Evolutionary conservation across 805 yeast species (phyloP).

Genomic region (Yamadazyma takamatsuzukensis): DNA sequence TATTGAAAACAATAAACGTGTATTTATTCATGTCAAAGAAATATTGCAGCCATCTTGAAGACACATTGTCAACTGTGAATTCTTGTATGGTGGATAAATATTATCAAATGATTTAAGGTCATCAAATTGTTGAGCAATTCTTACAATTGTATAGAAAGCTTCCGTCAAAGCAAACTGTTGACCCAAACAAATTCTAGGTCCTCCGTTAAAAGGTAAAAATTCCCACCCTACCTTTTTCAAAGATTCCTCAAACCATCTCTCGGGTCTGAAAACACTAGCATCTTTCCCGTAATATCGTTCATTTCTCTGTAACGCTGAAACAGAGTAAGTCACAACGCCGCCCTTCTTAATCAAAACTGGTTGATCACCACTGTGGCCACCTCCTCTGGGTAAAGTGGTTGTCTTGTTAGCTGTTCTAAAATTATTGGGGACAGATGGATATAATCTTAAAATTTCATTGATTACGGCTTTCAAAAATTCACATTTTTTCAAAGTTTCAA

Average conservation of each 20-base stretch:
- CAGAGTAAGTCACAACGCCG: conserved; percentile 15
- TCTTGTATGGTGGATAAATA: conserved; percentile 24
- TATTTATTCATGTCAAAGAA: no score
- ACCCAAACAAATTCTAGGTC: conserved; percentile 54
- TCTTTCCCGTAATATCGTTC: conserved; percentile 31
- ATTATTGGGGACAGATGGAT: conserved; percentile 32
- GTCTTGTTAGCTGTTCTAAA: conserved; percentile 26
- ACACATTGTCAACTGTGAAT: conserved; percentile 27
- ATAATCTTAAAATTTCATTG: conserved; percentile 35
- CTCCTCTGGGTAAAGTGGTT: conserved; percentile 31
- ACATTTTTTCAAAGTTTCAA: conserved; percentile 36
- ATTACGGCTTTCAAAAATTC: conserved; percentile 35
- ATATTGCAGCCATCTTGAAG: conserved; percentile 24
- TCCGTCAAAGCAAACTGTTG: conserved; percentile 56
- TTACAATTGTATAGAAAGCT: conserved; percentile 41
- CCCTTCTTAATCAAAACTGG: conserved; percentile 22
- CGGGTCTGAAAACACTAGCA: conserved; percentile 32
- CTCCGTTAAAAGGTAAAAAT: conserved; percentile 52
- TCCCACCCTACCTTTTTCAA: conserved; percentile 42
- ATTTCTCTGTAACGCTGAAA: conserved; percentile 20
- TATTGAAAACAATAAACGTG: no score
- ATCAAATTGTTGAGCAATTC: conserved; percentile 25
- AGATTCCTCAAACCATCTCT: conserved; percentile 33
- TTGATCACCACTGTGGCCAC: conserved; percentile 24
- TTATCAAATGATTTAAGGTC: conserved; percentile 14